Evolutionary conservation across 805 yeast species (phyloP).

Genomic region (Candida verbasci): DNA sequence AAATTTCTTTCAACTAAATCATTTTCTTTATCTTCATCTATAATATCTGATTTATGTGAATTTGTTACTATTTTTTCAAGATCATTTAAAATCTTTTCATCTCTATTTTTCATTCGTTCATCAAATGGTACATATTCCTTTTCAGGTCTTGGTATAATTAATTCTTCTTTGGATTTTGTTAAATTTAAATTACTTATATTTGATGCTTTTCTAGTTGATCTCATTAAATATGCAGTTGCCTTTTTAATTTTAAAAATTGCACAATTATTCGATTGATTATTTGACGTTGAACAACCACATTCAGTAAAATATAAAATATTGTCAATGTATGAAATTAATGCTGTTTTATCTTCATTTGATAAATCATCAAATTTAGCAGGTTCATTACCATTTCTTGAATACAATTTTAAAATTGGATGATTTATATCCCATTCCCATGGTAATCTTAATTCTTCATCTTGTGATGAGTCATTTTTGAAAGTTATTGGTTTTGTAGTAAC

Average conservation of each 20-base stretch:
- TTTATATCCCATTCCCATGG: constrained; percentile 85
- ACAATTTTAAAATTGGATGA: constrained; percentile 67
- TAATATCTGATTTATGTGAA: neutral
- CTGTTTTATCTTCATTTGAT: constrained; percentile 47
- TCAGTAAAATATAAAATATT: constrained; percentile 58
- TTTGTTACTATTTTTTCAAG: neutral
- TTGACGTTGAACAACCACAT: constrained; percentile 53
- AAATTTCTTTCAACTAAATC: neutral
- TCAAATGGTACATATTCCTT: constrained; percentile 35
- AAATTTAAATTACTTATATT: constrained; percentile 32
- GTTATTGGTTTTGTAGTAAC: constrained; percentile 52
- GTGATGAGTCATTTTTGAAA: constrained; percentile 22
- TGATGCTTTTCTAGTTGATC: constrained; percentile 53
- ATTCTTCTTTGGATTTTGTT: constrained; percentile 35
- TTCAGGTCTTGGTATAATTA: constrained; percentile 26
- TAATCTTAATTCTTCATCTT: constrained; percentile 69
- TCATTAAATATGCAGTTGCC: constrained; percentile 53
- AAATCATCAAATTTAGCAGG: constrained; percentile 52
- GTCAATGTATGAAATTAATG: constrained; percentile 58
- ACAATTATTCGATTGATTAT: constrained; percentile 45
- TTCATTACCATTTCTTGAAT: constrained; percentile 22
- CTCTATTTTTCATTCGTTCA: constrained; percentile 28
- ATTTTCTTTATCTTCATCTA: constrained; percentile 2
- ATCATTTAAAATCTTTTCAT: constrained; percentile 11
- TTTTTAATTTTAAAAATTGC: constrained; percentile 56